These are phyloP conservation scores for Flaveria linearis DNA, from an alignment of 129 eudicot species.

Conservation along the genomic window DNA sequence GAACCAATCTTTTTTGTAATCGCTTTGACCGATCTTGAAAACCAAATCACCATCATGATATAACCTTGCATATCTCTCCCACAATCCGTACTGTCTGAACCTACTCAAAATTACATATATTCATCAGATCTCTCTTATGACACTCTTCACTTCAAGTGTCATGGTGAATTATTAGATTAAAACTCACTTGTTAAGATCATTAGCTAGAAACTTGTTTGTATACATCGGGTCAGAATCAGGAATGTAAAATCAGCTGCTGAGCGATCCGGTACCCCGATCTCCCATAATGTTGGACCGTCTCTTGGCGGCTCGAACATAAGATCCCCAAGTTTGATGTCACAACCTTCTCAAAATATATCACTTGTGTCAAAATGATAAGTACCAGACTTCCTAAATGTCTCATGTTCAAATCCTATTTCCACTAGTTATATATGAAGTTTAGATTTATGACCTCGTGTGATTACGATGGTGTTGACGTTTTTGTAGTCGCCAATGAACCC, in stretches of 20 bases:
- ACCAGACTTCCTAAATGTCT: too few species aligned
- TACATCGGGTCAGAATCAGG: slow-evolving; percentile 79
- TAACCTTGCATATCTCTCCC: slow-evolving; percentile 54
- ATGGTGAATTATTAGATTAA: neutral
- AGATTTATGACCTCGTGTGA: slow-evolving; percentile 55
- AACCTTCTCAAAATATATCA: slow-evolving; percentile 40
- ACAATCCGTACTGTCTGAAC: slow-evolving; percentile 76
- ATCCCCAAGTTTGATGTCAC: slow-evolving; percentile 56
- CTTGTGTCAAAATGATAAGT: neutral
- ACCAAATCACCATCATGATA: slow-evolving; percentile 59
- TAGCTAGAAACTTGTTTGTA: slow-evolving; percentile 54
- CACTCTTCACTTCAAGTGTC: neutral
- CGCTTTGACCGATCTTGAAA: slow-evolving; percentile 56
- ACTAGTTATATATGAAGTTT: neutral
- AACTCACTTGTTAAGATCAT: slow-evolving; percentile 61
- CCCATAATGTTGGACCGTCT: slow-evolving; percentile 94
- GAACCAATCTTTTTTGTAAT: slow-evolving; percentile 68
- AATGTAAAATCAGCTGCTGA: slow-evolving; percentile 70
- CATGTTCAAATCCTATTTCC: neutral
- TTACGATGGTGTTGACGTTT: slow-evolving; percentile 40
- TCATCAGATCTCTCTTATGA: neutral
- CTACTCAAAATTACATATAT: slow-evolving; percentile 32
- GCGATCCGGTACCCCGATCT: slow-evolving; percentile 89
- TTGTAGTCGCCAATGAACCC: slow-evolving; percentile 86
- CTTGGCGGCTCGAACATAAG: slow-evolving; percentile 73